phyloP scores from a whole-genome alignment of 345 rosid genomes.

The Eucalyptus erythrocorys region DNA sequence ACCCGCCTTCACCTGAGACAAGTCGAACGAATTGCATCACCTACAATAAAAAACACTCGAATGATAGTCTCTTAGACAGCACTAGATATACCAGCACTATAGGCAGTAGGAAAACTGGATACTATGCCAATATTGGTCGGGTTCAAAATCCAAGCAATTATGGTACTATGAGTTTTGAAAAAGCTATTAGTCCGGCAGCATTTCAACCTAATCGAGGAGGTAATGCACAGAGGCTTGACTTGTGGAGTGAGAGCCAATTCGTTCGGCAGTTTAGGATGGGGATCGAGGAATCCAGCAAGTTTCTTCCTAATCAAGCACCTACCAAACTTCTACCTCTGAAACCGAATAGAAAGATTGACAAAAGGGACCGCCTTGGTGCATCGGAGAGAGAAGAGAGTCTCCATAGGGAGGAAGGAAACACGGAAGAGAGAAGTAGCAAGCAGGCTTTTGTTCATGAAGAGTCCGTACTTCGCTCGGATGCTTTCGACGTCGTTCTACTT shows the following conservation, averaged over 20 bases:
- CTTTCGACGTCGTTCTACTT: not conserved
- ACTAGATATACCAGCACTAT: not conserved
- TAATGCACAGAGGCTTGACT: not conserved
- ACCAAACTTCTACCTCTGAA: not conserved
- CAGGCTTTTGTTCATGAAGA: not conserved
- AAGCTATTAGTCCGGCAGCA: not conserved
- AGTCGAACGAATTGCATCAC: not conserved
- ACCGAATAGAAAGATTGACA: not conserved
- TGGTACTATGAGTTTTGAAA: not conserved
- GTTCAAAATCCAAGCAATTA: not conserved
- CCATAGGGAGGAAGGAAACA: not conserved
- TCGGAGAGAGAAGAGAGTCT: not conserved
- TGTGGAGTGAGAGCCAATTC: not conserved
- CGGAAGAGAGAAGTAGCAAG: not conserved
- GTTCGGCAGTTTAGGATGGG: not conserved
- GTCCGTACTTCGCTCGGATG: not conserved
- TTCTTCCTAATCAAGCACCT: not conserved
- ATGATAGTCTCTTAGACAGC: not conserved
- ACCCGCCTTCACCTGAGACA: conserved; percentile 25
- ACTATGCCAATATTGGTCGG: not conserved
- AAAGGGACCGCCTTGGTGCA: not conserved
- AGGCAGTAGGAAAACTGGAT: not conserved
- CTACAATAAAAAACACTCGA: not conserved
- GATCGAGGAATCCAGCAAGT: not conserved
- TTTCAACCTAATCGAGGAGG: not conserved